Evolutionary conservation across 1,284 basidiomycete species (phyloP), one percentile per base, ranked within the genome.

Genomic region (Schizopora paradoxa): DNA sequence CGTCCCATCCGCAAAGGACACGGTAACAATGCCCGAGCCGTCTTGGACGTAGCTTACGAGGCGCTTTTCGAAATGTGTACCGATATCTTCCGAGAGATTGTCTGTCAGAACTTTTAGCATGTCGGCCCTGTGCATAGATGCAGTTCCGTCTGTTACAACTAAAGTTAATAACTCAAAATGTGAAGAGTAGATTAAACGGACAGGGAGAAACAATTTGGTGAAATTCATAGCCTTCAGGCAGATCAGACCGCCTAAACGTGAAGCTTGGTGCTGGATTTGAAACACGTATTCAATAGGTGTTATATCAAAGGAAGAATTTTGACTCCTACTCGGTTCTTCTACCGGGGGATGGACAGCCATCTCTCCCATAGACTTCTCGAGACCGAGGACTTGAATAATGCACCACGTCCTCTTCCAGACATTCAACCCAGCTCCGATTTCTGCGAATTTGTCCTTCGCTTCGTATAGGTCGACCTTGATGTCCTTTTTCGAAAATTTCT

Each of bases 401-500:
- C 22, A n/a, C 3, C 27, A n/a, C 16, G 41, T 43, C 13, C 41
- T 26, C 27, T 43, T 13, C 50, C 50, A 52, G n/a, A 81, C 54
- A 1, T 72, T 75, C 34, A 81, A 65, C 6, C 79, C 78, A 14
- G 76, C 77, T n/a, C 78, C 77, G 18, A 76, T 42, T 56, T 77
- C 74, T 18, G 66, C 58, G 29, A 78, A 68, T 42, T 69, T 58
- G 25, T 57, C 55, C 18, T 74, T 68, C 6, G 64, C 66, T 59
- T 81, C 78, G 51, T 72, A 81, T 32, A 81, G 56, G 45, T 73
- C 68, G 31, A 79, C 65, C 16, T 73, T 66, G 28, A 79, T 73
- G 47, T 76, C 66, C 5, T 13, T n/a, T 13, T 21, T 26, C 1
- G 67, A 65, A 56, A 71, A 74, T 53, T 61, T 67, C 8, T 72